Percentiles rank a stretch among this genome's conserved stretches.
These are phyloP conservation scores for Alternaria triticina DNA, from an alignment of 2,329 filamentous ascomycete species.

Conservation along the genomic window DNA sequence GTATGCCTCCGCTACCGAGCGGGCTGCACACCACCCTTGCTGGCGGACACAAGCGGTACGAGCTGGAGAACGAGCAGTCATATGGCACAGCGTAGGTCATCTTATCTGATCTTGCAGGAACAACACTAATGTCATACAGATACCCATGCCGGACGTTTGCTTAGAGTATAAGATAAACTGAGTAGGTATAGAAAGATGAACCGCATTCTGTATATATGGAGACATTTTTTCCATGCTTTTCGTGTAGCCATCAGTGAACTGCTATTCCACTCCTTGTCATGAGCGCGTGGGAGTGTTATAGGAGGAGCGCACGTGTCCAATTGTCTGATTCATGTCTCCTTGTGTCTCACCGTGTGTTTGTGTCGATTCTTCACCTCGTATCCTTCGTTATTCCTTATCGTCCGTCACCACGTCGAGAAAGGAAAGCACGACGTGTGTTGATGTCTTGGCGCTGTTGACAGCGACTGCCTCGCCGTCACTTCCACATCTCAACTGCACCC, in stretches of 20 bases:
- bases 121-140: slow-evolving; percentile 28
- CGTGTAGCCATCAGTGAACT: background rate
- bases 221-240: slow-evolving; percentile 17
- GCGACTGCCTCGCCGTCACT: slow-evolving; percentile 17
- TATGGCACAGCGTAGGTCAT: slow-evolving; percentile 60
- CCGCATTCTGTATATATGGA: slow-evolving; percentile 40
- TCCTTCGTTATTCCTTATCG: background rate
- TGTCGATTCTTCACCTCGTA: background rate
- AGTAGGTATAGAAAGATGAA: slow-evolving; percentile 17
- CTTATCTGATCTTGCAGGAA: background rate
- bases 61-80: slow-evolving; percentile 70
- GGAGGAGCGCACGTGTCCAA: background rate
- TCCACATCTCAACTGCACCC: slow-evolving; percentile 4
- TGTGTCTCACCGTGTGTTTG: background rate
- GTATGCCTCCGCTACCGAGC: slow-evolving; percentile 85
- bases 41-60: slow-evolving; percentile 71
- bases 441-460: slow-evolving; percentile 25
- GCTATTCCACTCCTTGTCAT: background rate
- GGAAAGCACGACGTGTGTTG: slow-evolving; percentile 10
- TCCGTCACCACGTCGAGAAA: background rate
- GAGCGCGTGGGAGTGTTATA: background rate
- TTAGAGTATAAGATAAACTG: slow-evolving; percentile 19
- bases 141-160: slow-evolving; percentile 57
- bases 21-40: slow-evolving; percentile 63
- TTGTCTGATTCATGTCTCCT: background rate